Percentiles rank a stretch among this genome's conserved stretches.
phyloP scores from a whole-genome alignment of 108 stramenopile species.

The Epithemia pelagica region DNA sequence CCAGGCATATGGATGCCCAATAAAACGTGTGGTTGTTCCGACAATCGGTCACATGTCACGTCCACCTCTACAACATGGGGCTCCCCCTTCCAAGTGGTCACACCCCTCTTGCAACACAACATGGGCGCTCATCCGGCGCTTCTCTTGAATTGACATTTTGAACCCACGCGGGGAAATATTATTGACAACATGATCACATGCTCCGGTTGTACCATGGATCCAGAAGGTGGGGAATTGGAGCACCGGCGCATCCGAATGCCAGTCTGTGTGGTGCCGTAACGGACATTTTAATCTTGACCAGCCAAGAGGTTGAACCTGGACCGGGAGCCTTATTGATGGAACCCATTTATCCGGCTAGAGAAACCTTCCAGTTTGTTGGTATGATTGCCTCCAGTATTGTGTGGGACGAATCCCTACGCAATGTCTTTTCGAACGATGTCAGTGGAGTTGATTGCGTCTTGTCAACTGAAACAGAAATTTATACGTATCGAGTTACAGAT shows the following conservation, averaged over 20 bases:
- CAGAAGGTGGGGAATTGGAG: too few species aligned
- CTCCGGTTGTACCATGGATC: too few species aligned
- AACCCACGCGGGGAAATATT: background rate
- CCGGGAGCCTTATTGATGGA: constrained; percentile 15
- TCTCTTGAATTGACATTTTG: constrained; percentile 2
- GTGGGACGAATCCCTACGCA: background rate
- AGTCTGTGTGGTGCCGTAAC: background rate
- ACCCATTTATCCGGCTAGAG: constrained; percentile 26
- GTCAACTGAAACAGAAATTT: constrained; percentile 2
- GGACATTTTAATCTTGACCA: background rate
- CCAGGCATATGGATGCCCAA: constrained; percentile 1
- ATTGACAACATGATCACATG: constrained; percentile 3
- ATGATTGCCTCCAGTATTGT: background rate
- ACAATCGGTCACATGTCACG: constrained; percentile 2
- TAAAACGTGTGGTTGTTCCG: background rate
- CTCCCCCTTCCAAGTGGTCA: background rate
- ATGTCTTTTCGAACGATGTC: constrained; percentile 20
- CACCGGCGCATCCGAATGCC: background rate
- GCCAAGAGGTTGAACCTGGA: background rate
- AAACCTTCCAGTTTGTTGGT: constrained; percentile 2
- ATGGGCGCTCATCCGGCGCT: background rate
- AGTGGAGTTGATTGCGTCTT: constrained; percentile 29
- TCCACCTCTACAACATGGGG: background rate
- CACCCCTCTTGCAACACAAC: constrained; percentile 9
- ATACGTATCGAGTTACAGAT: constrained; percentile 17